Percentiles rank a stretch among this genome's conserved stretches.
Conservation (phyloP, 192 early-diverging fungal species). For the Tieghemiomyces parasiticus region DNA sequence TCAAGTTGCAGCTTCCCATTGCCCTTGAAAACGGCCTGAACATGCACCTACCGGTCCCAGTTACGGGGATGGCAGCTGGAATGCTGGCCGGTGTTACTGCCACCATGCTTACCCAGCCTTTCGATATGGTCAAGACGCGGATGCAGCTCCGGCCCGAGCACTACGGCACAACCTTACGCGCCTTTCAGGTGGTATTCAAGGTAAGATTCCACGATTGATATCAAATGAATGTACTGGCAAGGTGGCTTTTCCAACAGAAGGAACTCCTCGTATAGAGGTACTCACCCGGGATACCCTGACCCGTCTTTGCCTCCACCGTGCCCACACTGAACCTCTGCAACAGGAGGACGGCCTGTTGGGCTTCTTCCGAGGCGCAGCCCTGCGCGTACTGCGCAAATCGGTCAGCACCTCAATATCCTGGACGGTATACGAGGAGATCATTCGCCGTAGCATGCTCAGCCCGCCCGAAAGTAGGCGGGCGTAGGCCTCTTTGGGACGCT, state of each 20-base stretch:
- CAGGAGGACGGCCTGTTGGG: conserved; percentile 61
- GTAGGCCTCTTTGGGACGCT: too few relatives aligned
- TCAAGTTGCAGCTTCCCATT: conserved; percentile 34
- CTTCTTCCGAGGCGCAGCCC: conserved; percentile 71
- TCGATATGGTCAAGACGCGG: conserved; percentile 85
- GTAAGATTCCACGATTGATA: conserved; percentile 16
- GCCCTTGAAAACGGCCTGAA: conserved; percentile 16
- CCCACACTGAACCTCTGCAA: background rate
- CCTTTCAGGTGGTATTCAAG: conserved; percentile 27
- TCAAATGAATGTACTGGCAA: background rate
- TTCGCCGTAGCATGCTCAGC: conserved; percentile 23
- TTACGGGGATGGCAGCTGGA: conserved; percentile 46
- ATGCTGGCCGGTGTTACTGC: conserved; percentile 53
- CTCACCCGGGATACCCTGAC: too few relatives aligned
- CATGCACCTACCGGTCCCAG: conserved; percentile 30
- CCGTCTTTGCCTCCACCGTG: too few relatives aligned
- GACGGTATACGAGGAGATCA: conserved; percentile 80
- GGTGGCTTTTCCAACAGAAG: background rate
- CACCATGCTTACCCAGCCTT: conserved; percentile 77
- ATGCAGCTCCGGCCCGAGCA: conserved; percentile 73
- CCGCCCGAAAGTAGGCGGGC: too few relatives aligned
- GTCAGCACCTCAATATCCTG: conserved; percentile 76
- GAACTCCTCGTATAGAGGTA: too few relatives aligned
- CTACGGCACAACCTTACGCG: conserved; percentile 38
- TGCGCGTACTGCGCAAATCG: conserved; percentile 69